Evolutionary conservation across 306 rosid genomes (phyloP), one percentile per base, ranked within the genome.

Genomic region (Cucurbita pepo): DNA sequence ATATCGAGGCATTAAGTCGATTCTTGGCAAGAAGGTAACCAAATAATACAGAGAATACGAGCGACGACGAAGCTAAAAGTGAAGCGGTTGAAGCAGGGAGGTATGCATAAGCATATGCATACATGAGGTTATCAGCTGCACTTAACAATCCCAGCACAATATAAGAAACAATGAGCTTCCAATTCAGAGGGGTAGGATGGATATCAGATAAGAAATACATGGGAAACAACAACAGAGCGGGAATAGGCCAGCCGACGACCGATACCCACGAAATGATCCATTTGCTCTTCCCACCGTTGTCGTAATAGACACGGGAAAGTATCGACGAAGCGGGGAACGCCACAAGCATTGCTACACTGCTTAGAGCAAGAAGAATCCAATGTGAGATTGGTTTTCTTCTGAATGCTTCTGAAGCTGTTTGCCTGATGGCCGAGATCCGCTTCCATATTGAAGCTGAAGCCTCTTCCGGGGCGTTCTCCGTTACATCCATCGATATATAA

Each of bases 241-340:
- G 84, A 62, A 93, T 54, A 77, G 98, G 98, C 97, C 96, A 93
- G 50, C 96, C 98, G 30, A 90, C 96, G 66, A 88, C 98, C 18
- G 97, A 86, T 13, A 85, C 91, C 97, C 98, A 90, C 50, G 98
- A 93, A 79, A 93, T 88, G 78, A 93, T 88, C 97, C 98, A 93
- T 81, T 93, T 88, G 84, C 96, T 93, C 43, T 86, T 70, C 21
- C 98, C 98, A 1, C 98, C 97, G 41, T 90, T 83, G 22, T 74
- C 72, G 59, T 79, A 93, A 81, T 90, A 93, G 59, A 90, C 82
- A 56, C 98, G 96, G 69, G 98, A 90, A 16, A 93, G 88, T 79
- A 93, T 81, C 76, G 91, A 83, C 8, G 96, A 87, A 54, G 98
- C 96, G 19, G 98, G 98, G 82, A 93, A 93, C 0, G 96, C 98